These are phyloP conservation scores for Fraxinus nigra DNA, from an alignment of 305 asterid genomes.

Conservation along the genomic window DNA sequence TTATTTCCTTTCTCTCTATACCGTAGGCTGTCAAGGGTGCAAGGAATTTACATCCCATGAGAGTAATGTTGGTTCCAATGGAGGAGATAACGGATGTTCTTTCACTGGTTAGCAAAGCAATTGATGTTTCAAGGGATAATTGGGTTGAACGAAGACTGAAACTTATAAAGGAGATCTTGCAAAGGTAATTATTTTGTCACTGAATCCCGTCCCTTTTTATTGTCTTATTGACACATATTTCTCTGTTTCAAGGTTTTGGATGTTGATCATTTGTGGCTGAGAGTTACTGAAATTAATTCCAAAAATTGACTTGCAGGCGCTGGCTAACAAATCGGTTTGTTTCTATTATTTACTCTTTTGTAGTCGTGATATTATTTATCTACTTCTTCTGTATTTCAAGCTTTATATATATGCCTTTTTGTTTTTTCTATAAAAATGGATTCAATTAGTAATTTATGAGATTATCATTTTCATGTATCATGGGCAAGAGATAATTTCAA, in stretches of 20 bases:
- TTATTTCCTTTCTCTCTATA: background rate
- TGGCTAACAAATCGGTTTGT: slow-evolving; percentile 80
- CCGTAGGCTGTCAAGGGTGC: slow-evolving; percentile 79
- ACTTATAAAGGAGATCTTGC: slow-evolving; percentile 95
- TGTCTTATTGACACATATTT: background rate
- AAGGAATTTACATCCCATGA: slow-evolving; percentile 71
- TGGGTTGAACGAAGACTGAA: slow-evolving; percentile 96
- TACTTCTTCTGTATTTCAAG: background rate
- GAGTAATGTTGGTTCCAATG: slow-evolving; percentile 82
- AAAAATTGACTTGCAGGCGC: slow-evolving; percentile 84
- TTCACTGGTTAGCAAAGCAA: slow-evolving; percentile 86
- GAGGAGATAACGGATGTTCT: slow-evolving; percentile 98
- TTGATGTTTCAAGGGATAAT: slow-evolving; percentile 79
- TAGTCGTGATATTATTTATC: background rate
- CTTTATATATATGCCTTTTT: no score
- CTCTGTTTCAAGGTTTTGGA: slow-evolving; percentile 65
- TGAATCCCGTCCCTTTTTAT: slow-evolving; percentile 1
- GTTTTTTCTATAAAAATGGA: no score
- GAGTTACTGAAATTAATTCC: slow-evolving; percentile 90
- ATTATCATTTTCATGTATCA: no score
- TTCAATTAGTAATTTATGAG: no score
- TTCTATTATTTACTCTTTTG: background rate
- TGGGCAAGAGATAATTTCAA: no score
- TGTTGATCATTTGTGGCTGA: slow-evolving; percentile 85
- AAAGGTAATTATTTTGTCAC: slow-evolving; percentile 40